Conservation (phyloP, 2,329 filamentous ascomycete genomes). For the Aspergillus calidoustus region DNA sequence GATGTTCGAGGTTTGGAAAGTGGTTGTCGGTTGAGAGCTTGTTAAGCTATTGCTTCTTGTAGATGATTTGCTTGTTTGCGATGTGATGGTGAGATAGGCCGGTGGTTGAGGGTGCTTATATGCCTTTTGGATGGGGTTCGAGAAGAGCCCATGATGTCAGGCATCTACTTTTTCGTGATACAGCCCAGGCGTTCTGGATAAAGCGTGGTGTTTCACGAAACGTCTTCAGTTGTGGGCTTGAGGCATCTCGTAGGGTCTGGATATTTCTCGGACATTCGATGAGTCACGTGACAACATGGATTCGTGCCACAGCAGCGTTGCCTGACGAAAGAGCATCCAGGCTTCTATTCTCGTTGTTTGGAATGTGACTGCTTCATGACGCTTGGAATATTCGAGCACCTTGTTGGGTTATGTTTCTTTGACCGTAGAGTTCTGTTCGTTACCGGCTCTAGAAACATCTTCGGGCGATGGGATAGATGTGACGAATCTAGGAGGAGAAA, state of each 20-base stretch:
- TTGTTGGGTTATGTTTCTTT: neutral
- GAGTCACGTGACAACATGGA: conserved; percentile 26
- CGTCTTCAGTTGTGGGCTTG: conserved; percentile 9
- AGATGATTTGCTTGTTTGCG: conserved; percentile 13
- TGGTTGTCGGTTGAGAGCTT: conserved; percentile 6
- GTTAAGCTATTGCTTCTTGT: conserved; percentile 6
- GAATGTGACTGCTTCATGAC: neutral
- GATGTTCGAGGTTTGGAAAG: neutral
- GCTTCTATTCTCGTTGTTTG: neutral
- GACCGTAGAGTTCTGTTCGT: neutral
- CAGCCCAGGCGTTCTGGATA: conserved; percentile 1
- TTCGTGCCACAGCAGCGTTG: neutral
- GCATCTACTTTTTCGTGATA: neutral
- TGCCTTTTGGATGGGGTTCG: conserved; percentile 20
- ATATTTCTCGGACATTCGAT: conserved; percentile 31
- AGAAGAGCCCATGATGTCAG: conserved; percentile 18
- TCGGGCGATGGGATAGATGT: neutral
- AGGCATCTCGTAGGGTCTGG: conserved; percentile 14
- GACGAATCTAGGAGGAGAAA: neutral
- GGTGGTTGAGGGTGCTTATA: conserved; percentile 24
- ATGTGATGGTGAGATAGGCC: conserved; percentile 14
- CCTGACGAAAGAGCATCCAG: neutral
- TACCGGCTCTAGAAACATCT: neutral
- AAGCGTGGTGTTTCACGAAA: conserved; percentile 13
- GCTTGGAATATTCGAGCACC: neutral